A percentile compares a stretch with the other conserved stretches of the same genome.
These are phyloP conservation scores for Cryptococcus neoformans DNA, from an alignment of 1,284 basidiomycete genomes.

Conservation along the genomic window DNA sequence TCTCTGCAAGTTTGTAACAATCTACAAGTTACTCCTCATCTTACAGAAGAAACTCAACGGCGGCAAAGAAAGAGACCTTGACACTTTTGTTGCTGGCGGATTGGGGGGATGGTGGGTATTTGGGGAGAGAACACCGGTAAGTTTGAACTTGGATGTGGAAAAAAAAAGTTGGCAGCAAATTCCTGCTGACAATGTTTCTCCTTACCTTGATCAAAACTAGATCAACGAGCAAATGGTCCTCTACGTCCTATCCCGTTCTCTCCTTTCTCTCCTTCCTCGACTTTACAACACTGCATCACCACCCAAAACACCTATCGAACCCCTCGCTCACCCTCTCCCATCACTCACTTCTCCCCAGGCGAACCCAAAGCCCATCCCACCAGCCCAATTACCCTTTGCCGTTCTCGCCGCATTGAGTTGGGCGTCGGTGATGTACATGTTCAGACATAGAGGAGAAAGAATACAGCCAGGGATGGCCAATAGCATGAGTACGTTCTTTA, in stretches of 20 bases:
- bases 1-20: constrained; percentile 86
- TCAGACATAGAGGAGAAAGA: constrained; percentile 76
- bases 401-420: constrained; percentile 86
- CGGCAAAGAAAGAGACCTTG: constrained; percentile 73
- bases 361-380: constrained; percentile 65
- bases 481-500: constrained; percentile 49
- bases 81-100: constrained; percentile 91
- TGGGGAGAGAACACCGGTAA: constrained; percentile 79
- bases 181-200: neutral
- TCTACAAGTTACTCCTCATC: constrained; percentile 86
- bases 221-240: constrained; percentile 99
- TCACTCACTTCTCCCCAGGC: constrained; percentile 35
- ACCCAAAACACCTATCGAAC: constrained; percentile 33
- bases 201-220: constrained; percentile 13
- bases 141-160: constrained; percentile 10
- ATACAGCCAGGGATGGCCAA: constrained; percentile 85
- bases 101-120: constrained; percentile 92
- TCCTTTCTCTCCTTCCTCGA: constrained; percentile 83
- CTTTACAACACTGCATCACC: constrained; percentile 42
- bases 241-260: constrained; percentile 85
- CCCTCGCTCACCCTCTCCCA: constrained; percentile 40
- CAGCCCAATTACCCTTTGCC: constrained; percentile 76
- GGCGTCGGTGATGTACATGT: constrained; percentile 98
- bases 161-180: neutral
- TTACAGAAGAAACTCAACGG: constrained; percentile 75